A percentile compares a stretch with the other conserved stretches of the same genome.
phyloP scores from a whole-genome alignment of 495 filamentous ascomycete species.

The Talaromyces proteolyticus region DNA sequence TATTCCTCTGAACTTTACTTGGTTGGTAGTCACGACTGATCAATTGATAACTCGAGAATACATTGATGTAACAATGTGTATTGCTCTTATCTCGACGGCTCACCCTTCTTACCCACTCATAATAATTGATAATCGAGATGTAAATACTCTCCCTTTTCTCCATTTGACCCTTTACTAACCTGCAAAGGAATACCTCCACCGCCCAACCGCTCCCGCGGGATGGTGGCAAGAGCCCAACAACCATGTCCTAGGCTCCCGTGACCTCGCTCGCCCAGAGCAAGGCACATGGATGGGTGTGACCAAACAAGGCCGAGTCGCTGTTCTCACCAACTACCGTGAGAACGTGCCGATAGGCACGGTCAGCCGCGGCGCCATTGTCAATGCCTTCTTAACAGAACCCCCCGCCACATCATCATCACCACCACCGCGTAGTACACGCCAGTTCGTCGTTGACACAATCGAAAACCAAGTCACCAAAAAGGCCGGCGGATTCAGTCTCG shows the following conservation, averaged over 20 bases:
- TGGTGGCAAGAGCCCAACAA: slow-evolving; percentile 70
- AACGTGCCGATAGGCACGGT: slow-evolving; percentile 46
- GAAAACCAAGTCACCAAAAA: slow-evolving; percentile 36
- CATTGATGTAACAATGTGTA: slow-evolving; percentile 64
- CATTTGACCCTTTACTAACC: slow-evolving; percentile 2
- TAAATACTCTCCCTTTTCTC: slow-evolving; percentile 19
- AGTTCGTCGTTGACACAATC: slow-evolving; percentile 68
- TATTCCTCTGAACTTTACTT: too few relatives aligned
- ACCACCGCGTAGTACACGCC: slow-evolving; percentile 33
- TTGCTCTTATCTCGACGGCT: slow-evolving; percentile 80
- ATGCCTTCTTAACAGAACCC: slow-evolving; percentile 66
- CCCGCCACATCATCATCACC: slow-evolving; percentile 2
- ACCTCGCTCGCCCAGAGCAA: slow-evolving; percentile 57
- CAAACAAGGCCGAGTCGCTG: slow-evolving; percentile 73
- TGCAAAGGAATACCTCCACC: slow-evolving; percentile 72
- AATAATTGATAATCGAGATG: slow-evolving; percentile 90
- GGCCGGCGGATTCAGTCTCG: slow-evolving; percentile 88
- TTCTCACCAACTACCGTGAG: slow-evolving; percentile 94
- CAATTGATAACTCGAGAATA: background rate
- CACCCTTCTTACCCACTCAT: slow-evolving; percentile 90
- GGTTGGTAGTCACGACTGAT: background rate
- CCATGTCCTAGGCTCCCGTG: slow-evolving; percentile 62
- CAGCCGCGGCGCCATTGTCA: slow-evolving; percentile 81
- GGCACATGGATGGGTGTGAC: slow-evolving; percentile 97
- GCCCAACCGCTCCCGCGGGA: slow-evolving; percentile 74